Conservation (phyloP, 2,329 filamentous ascomycete genomes). For the Arachnopeziza araneosa region DNA sequence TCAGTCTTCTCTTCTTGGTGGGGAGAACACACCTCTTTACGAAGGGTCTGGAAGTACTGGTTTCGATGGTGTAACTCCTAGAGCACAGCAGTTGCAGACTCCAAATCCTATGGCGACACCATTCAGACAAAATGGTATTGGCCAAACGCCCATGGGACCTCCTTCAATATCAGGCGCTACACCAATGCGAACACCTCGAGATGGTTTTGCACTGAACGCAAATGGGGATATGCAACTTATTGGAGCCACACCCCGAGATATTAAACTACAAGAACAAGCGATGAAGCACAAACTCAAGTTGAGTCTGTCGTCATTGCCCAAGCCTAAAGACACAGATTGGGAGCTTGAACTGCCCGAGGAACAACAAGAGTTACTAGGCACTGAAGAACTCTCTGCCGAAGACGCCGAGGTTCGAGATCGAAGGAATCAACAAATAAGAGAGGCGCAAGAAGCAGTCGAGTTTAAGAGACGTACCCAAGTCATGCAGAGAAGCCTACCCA, state of each 20-base stretch:
- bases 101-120: conserved; percentile 95
- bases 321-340: conserved; percentile 90
- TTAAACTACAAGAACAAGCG: conserved; percentile 64
- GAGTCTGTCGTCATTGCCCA: conserved; percentile 77
- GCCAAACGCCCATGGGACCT: conserved; percentile 56
- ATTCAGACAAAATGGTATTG: conserved; percentile 61
- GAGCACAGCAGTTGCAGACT: conserved; percentile 76
- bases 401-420: conserved; percentile 70
- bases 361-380: conserved; percentile 50
- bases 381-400: conserved; percentile 50
- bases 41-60: conserved; percentile 80
- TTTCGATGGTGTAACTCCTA: conserved; percentile 78
- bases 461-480: conserved; percentile 82
- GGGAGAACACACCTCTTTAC: conserved; percentile 85
- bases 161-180: conserved; percentile 69
- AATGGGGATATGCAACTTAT: conserved; percentile 59
- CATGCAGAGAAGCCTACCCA: conserved; percentile 77
- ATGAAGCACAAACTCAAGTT: conserved; percentile 63
- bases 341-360: conserved; percentile 90
- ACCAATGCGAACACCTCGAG: conserved; percentile 80
- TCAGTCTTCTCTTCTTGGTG: conserved; percentile 86
- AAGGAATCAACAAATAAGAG: conserved; percentile 65
- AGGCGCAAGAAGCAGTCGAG: conserved; percentile 66
- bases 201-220: conserved; percentile 78
- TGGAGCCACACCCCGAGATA: conserved; percentile 70